phyloP scores from a whole-genome alignment of 208 protist genomes.

The Crithidia fasciculata region DNA sequence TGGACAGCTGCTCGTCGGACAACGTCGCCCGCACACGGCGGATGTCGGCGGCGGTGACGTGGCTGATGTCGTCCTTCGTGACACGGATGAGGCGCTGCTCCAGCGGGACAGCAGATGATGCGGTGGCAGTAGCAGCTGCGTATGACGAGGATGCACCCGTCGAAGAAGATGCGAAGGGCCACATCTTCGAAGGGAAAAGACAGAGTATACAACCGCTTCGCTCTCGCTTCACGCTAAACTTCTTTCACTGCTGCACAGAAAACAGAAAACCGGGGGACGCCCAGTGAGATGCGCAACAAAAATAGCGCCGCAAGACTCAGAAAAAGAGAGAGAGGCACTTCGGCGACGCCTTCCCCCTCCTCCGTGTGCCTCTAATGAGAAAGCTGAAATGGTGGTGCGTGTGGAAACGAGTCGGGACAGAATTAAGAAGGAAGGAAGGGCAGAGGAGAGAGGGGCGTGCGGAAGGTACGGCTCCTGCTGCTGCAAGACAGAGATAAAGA shows the following conservation, averaged over 20 bases:
- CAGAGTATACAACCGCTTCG: background rate
- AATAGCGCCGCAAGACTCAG: too few species aligned
- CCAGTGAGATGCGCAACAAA: too few species aligned
- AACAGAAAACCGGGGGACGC: too few species aligned
- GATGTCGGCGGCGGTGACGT: conserved; percentile 64
- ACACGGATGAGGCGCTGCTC: conserved; percentile 65
- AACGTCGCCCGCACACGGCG: conserved; percentile 38
- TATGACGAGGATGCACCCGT: background rate
- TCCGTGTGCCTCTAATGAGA: too few species aligned
- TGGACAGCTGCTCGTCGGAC: conserved; percentile 40
- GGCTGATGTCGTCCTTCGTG: conserved; percentile 46
- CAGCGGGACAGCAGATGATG: conserved; percentile 22
- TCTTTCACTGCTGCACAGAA: background rate
- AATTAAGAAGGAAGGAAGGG: too few species aligned
- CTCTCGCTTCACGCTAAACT: background rate
- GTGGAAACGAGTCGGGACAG: too few species aligned
- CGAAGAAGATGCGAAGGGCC: conserved; percentile 9
- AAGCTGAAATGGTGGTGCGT: too few species aligned
- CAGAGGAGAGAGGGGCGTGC: too few species aligned
- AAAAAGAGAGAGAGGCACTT: too few species aligned
- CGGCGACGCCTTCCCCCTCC: too few species aligned
- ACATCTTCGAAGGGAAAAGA: background rate
- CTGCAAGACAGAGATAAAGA: too few species aligned
- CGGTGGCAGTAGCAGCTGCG: background rate
- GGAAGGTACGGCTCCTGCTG: too few species aligned